Evolutionary conservation across 495 filamentous ascomycete genomes (phyloP), one percentile per base, ranked within the genome.

Genomic region (Mycothermus thermophilus): DNA sequence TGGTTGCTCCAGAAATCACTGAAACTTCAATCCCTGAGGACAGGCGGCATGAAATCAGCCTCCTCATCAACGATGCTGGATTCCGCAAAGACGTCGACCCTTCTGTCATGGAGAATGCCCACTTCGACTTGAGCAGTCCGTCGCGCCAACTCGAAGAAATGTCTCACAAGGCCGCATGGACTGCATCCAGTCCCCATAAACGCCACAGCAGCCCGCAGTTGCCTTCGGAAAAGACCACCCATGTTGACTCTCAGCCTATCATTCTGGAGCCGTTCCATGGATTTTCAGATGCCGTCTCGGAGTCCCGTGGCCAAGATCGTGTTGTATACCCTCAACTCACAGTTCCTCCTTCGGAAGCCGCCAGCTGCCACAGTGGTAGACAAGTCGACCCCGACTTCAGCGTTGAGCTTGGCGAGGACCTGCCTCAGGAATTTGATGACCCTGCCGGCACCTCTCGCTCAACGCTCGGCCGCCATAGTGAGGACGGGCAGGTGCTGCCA

Each of bases 351-450:
- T 60, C 57, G 3, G 57, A 63, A 5, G 30, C 34, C 6, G 46
- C 46, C 26, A 63, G 62, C 35, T 30, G 51, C 17, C 47, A 30
- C 19, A 57, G 60, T 39, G 62, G 55, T 16, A 54, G 59, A 28
- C 63, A 66, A 31, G 50, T 51, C 1, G 57, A 61, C 23, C 51
- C 50, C 3, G 44, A 46, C 16, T 51, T 57, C 29, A 43, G 45
- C 34, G 40, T 48, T 10, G 51, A 55, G 17, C 27, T 44, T 13
- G 49, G 38, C 17, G 34, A 42, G 6, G 54, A 55, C 14, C 49
- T 46, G 1, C 41, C 51, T 8, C 36, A 34, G 5, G 28, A 20
- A 4, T 25, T 47, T 24, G 48, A 42, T 2, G 47, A 41, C 12
- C 29, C 27, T 0, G 43, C 27, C 4, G 8, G 11, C 14, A 12